Percentiles rank a stretch among this genome's conserved stretches.
phyloP scores from a whole-genome alignment of 495 filamentous ascomycete genomes.

The Tuber indicum region DNA sequence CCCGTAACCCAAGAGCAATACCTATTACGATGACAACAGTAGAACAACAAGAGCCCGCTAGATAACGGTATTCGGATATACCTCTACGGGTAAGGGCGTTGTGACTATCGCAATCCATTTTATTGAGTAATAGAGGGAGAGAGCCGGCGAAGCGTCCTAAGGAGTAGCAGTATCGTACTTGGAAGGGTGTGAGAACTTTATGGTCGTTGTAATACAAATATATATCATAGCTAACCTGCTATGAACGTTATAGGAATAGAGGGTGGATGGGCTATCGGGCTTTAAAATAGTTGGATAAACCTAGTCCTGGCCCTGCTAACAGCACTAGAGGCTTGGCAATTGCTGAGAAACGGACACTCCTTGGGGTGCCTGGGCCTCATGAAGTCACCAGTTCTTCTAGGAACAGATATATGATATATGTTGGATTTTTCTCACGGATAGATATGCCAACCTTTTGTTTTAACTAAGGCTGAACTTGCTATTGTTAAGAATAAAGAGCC shows the following conservation, averaged over 20 bases:
- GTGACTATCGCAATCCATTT: too few relatives aligned
- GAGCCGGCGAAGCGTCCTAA: too few relatives aligned
- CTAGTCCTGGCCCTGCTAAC: not conserved
- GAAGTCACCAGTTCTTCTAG: conserved; percentile 54
- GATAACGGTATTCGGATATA: too few relatives aligned
- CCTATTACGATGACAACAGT: too few relatives aligned
- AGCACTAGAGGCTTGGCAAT: conserved; percentile 41
- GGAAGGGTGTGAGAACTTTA: too few relatives aligned
- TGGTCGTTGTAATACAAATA: not conserved
- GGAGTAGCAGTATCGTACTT: too few relatives aligned
- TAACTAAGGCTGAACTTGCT: conserved; percentile 45
- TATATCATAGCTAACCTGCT: conserved; percentile 6
- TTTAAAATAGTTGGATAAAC: not conserved
- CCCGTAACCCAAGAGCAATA: too few relatives aligned
- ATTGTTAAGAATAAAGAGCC: conserved; percentile 56
- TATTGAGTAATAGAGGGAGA: too few relatives aligned
- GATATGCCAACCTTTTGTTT: conserved; percentile 43
- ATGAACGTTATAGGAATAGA: conserved; percentile 49
- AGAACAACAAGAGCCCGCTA: too few relatives aligned
- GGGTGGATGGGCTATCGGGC: conserved; percentile 45
- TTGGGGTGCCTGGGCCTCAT: conserved; percentile 53
- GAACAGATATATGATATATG: conserved; percentile 47
- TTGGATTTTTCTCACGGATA: not conserved
- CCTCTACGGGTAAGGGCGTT: too few relatives aligned
- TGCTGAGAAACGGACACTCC: conserved; percentile 47